Conservation (phyloP, 2,329 filamentous ascomycete genomes). For the Stemphylium vesicarium region DNA sequence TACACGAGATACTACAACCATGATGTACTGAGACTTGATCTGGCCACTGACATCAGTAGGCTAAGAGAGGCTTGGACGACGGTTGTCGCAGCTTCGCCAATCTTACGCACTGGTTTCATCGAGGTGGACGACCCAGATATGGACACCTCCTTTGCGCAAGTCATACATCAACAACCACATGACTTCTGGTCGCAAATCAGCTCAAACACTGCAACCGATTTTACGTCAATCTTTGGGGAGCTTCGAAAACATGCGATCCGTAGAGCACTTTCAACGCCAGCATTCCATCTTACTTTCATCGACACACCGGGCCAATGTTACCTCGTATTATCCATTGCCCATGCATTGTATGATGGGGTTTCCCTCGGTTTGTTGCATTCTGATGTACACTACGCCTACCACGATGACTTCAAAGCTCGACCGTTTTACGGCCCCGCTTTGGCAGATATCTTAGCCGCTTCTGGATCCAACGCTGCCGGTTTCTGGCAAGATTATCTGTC, state of each 20-base stretch:
- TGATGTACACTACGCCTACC: constrained; percentile 72
- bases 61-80: constrained; percentile 67
- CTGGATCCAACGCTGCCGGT: constrained; percentile 55
- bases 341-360: constrained; percentile 90
- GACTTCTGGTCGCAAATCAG: constrained; percentile 47
- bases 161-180: constrained; percentile 51
- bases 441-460: constrained; percentile 58
- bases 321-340: constrained; percentile 74
- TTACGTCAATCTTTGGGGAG: constrained; percentile 39
- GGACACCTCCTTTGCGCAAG: constrained; percentile 62
- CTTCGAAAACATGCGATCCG: constrained; percentile 45
- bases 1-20: constrained; percentile 85
- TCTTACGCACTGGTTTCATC: constrained; percentile 77
- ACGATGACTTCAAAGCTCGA: constrained; percentile 51
- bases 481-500: constrained; percentile 78
- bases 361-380: constrained; percentile 77
- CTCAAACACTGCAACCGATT: constrained; percentile 28
- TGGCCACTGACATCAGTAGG: constrained; percentile 60
- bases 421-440: constrained; percentile 63
- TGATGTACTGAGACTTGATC: constrained; percentile 70
- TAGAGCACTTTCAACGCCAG: constrained; percentile 20
- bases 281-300: constrained; percentile 49
- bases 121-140: constrained; percentile 68
- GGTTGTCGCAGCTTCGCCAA: constrained; percentile 67
- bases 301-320: constrained; percentile 46